A percentile compares a stretch with the other conserved stretches of the same genome.
phyloP scores from a whole-genome alignment of 331 rosid genomes.

The Acacia concinna region DNA sequence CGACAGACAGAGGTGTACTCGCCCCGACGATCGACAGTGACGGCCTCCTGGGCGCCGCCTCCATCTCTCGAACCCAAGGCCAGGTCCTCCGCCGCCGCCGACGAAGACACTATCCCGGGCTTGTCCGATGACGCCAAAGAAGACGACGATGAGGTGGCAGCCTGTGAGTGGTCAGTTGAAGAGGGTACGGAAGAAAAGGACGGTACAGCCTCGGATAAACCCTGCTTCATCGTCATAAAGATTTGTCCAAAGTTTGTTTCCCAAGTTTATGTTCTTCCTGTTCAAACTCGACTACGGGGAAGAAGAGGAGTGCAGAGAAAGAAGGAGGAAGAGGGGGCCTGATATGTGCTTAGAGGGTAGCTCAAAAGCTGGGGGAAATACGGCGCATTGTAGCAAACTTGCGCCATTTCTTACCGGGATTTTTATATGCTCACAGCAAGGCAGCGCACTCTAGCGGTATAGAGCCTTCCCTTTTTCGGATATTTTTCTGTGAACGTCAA shows the following conservation, averaged over 20 bases:
- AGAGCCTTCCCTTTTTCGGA: conserved; percentile 3
- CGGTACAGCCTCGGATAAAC: conserved; percentile 79
- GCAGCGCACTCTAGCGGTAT: conserved; percentile 37
- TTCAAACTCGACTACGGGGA: conserved; percentile 4
- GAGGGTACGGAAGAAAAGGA: conserved; percentile 55
- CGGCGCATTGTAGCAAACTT: conserved; percentile 46
- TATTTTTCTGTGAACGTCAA: neutral
- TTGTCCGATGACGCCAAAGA: conserved; percentile 46
- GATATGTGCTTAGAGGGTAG: conserved; percentile 35
- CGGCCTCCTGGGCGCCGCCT: conserved; percentile 84
- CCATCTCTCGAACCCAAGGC: conserved; percentile 67
- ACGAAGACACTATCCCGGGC: conserved; percentile 31
- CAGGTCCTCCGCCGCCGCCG: conserved; percentile 75
- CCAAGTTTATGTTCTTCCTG: neutral
- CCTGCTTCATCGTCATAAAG: conserved; percentile 69
- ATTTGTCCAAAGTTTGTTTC: conserved; percentile 12
- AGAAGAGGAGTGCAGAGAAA: conserved; percentile 10
- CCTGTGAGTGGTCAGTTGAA: conserved; percentile 58
- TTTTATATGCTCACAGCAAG: neutral
- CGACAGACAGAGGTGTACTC: conserved; percentile 87
- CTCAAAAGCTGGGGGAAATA: conserved; percentile 41
- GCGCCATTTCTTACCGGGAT: conserved; percentile 31
- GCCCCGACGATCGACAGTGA: conserved; percentile 74
- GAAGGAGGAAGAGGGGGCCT: conserved; percentile 7
- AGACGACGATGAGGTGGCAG: conserved; percentile 48